Conservation (phyloP, 1,284 basidiomycete genomes). For the Peniophora sp. region DNA sequence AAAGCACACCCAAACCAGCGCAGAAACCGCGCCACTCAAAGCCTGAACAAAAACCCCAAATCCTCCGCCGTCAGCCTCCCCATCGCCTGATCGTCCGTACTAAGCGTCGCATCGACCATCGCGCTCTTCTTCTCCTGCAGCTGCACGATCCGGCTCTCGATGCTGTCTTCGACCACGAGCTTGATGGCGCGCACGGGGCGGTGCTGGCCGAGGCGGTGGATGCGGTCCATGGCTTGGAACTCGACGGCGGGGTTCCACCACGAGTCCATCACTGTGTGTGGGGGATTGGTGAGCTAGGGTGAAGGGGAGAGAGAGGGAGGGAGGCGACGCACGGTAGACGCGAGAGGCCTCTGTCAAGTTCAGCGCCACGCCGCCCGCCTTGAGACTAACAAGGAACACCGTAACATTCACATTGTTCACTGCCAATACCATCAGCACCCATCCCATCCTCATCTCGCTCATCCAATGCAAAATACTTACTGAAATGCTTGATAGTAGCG, state of each 20-base stretch:
- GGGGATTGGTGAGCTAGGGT: no score
- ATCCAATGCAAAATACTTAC: conserved; percentile 34
- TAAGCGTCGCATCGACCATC: conserved; percentile 77
- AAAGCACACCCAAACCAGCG: no score
- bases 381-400: conserved; percentile 92
- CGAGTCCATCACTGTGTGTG: conserved; percentile 58
- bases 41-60: conserved; percentile 28
- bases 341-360: conserved; percentile 91
- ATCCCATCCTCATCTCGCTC: neutral
- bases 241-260: conserved; percentile 92
- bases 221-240: conserved; percentile 94
- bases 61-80: conserved; percentile 85
- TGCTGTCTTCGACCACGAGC: conserved; percentile 92
- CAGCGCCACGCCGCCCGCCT: conserved; percentile 93
- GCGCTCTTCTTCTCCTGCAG: conserved; percentile 92
- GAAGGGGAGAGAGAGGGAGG: no score
- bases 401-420: conserved; percentile 93
- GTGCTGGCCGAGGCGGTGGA: conserved; percentile 86
- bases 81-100: conserved; percentile 81
- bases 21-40: no score
- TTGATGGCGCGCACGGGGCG: conserved; percentile 92
- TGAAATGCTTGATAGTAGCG: conserved; percentile 92
- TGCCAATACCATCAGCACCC: conserved; percentile 20
- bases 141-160: conserved; percentile 91
- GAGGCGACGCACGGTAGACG: conserved; percentile 49